A percentile compares a stretch with the other conserved stretches of the same genome.
Evolutionary conservation across 208 protist genomes (phyloP).

Genomic region (Leptomonas seymouri): DNA sequence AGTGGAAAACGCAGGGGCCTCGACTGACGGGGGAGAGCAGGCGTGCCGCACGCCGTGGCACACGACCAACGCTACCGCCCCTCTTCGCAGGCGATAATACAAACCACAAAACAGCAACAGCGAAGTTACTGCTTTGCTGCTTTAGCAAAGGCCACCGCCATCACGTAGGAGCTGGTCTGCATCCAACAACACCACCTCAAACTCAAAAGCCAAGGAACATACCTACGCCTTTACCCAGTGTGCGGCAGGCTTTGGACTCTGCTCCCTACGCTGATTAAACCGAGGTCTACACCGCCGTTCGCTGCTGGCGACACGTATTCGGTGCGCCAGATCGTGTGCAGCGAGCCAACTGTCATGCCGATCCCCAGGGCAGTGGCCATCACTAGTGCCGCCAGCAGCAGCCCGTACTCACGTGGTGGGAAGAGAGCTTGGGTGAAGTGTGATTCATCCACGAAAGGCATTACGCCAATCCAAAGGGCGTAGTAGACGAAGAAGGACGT

Average conservation of each 20-base stretch:
- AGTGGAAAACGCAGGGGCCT: no score
- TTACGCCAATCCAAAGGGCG: constrained; percentile 80
- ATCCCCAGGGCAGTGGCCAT: constrained; percentile 48
- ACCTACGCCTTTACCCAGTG: not conserved
- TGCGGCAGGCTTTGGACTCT: not conserved
- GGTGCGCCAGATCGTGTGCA: constrained; percentile 67
- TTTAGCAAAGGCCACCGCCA: no score
- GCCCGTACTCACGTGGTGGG: constrained; percentile 74
- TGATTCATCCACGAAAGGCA: constrained; percentile 77
- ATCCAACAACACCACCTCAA: no score
- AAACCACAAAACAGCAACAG: no score
- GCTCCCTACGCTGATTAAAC: not conserved
- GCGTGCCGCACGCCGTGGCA: no score
- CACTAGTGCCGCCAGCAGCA: constrained; percentile 57
- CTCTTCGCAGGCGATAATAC: no score
- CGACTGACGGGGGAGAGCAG: no score
- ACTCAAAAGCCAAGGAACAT: no score
- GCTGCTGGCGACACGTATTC: constrained; percentile 32
- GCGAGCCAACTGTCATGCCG: constrained; percentile 47
- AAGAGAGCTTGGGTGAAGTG: constrained; percentile 85
- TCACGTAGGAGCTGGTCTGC: no score
- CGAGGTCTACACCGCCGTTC: not conserved
- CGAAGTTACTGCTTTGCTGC: no score
- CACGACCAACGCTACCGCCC: no score
- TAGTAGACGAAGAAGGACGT: constrained; percentile 77